Evolutionary conservation across 768 basidiomycete species (phyloP).

Genomic region (Leccinum variicolor): DNA sequence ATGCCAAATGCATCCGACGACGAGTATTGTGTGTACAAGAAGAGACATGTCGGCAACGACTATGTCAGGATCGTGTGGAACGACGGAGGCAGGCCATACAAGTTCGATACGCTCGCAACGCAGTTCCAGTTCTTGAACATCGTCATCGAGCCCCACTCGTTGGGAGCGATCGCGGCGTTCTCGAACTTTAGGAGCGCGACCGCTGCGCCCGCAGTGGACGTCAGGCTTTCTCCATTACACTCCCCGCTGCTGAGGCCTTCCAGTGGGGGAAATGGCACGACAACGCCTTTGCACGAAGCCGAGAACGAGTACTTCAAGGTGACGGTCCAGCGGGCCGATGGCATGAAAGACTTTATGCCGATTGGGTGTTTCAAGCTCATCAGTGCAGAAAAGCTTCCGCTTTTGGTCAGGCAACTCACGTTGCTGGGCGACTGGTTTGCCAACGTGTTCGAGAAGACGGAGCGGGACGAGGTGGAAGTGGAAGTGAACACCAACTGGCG

Average conservation of each 20-base stretch:
- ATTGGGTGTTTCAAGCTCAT: slow-evolving; percentile 94
- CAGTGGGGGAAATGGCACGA: slow-evolving; percentile 5
- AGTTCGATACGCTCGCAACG: slow-evolving; percentile 87
- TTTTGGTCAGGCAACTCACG: slow-evolving; percentile 86
- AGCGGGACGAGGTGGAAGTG: slow-evolving; percentile 61
- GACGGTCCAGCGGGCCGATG: slow-evolving; percentile 79
- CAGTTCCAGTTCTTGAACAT: slow-evolving; percentile 98
- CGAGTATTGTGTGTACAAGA: slow-evolving; percentile 77
- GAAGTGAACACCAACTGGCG: slow-evolving; percentile 93
- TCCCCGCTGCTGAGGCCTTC: slow-evolving; percentile 18
- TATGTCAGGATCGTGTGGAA: slow-evolving; percentile 97
- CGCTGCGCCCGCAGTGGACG: slow-evolving; percentile 5
- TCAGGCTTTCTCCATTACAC: slow-evolving; percentile 16
- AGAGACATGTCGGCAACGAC: slow-evolving; percentile 96
- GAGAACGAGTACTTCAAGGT: slow-evolving; percentile 97
- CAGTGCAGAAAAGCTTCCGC: slow-evolving; percentile 80
- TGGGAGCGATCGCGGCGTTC: slow-evolving; percentile 80
- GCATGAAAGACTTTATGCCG: slow-evolving; percentile 94
- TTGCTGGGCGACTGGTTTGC: slow-evolving; percentile 89
- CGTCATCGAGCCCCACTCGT: slow-evolving; percentile 90
- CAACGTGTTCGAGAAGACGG: slow-evolving; percentile 73
- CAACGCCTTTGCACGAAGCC: slow-evolving; percentile 42
- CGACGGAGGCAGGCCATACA: slow-evolving; percentile 87
- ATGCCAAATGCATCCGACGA: slow-evolving; percentile 82
- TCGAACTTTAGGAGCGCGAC: slow-evolving; percentile 49